Percentiles rank a stretch among this genome's conserved stretches.
These are phyloP conservation scores for Vitis amurensis DNA, from an alignment of 164 flowering plant genomes.

Conservation along the genomic window DNA sequence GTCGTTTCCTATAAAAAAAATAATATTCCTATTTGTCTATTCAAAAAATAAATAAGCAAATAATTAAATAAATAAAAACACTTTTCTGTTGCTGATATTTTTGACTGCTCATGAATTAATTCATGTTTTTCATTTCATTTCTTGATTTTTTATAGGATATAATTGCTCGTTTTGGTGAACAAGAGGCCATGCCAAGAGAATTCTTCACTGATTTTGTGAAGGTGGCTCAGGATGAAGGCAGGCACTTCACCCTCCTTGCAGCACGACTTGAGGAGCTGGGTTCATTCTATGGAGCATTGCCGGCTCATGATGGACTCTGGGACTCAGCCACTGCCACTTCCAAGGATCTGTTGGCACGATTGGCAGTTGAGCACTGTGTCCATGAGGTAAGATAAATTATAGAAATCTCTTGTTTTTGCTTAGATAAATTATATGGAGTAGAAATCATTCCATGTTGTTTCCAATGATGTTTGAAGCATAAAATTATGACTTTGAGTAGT, in stretches of 20 bases:
- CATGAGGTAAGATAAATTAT: slow-evolving; percentile 66
- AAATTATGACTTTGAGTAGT: no score
- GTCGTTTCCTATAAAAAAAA: no score
- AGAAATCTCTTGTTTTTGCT: background rate
- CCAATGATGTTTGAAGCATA: background rate
- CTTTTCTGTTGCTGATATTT: background rate
- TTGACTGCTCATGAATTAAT: background rate
- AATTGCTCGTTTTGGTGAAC: slow-evolving; percentile 82
- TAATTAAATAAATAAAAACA: no score
- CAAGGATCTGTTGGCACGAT: slow-evolving; percentile 61
- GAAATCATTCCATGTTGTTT: background rate
- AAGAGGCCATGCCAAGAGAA: slow-evolving; percentile 79
- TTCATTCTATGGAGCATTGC: slow-evolving; percentile 84
- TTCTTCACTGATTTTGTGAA: slow-evolving; percentile 89
- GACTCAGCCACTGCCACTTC: slow-evolving; percentile 86
- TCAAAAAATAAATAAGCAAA: no score
- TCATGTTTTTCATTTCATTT: background rate
- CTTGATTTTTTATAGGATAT: slow-evolving; percentile 54
- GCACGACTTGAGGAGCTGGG: slow-evolving; percentile 76
- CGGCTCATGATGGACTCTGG: slow-evolving; percentile 96
- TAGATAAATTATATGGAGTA: background rate
- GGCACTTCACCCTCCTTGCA: slow-evolving; percentile 86
- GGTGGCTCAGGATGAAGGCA: slow-evolving; percentile 95
- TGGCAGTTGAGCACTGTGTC: slow-evolving; percentile 91
- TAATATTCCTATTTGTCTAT: no score